These are phyloP conservation scores for Kalmusia sp. DNA, from an alignment of 2,329 filamentous ascomycete genomes.

Conservation along the genomic window DNA sequence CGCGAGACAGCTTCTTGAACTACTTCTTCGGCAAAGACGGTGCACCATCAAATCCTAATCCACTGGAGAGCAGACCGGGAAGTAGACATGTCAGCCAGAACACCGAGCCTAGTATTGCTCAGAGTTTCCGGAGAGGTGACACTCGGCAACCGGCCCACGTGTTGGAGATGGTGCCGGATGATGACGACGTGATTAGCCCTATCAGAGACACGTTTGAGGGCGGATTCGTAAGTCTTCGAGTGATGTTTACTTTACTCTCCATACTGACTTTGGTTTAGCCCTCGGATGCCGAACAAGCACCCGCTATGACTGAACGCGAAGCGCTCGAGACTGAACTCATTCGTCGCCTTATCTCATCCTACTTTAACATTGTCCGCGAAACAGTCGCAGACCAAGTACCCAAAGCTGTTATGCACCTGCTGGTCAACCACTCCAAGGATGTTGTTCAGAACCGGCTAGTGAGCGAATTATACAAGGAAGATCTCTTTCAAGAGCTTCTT, in stretches of 20 bases:
- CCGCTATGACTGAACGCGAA: constrained; percentile 92
- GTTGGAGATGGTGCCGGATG: constrained; percentile 49
- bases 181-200: constrained; percentile 47
- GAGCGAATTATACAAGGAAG: constrained; percentile 92
- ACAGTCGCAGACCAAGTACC: constrained; percentile 98
- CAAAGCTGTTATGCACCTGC: constrained; percentile 97
- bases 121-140: constrained; percentile 78
- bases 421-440: constrained; percentile 98
- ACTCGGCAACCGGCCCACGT: constrained; percentile 59
- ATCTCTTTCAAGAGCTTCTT: constrained; percentile 87
- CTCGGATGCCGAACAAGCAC: constrained; percentile 66
- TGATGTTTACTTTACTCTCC: background rate
- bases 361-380: constrained; percentile 99
- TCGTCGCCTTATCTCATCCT: constrained; percentile 92
- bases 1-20: constrained; percentile 91
- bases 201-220: constrained; percentile 53
- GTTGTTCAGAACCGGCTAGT: constrained; percentile 97
- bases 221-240: constrained; percentile 63
- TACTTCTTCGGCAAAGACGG: constrained; percentile 99
- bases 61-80: constrained; percentile 46
- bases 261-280: constrained; percentile 39
- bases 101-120: constrained; percentile 80
- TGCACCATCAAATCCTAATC: constrained; percentile 52
- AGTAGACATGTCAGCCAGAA: constrained; percentile 78
- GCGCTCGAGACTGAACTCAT: constrained; percentile 98